phyloP scores from a whole-genome alignment of 2,329 filamentous ascomycete genomes.

The Fusarium sambucinum region DNA sequence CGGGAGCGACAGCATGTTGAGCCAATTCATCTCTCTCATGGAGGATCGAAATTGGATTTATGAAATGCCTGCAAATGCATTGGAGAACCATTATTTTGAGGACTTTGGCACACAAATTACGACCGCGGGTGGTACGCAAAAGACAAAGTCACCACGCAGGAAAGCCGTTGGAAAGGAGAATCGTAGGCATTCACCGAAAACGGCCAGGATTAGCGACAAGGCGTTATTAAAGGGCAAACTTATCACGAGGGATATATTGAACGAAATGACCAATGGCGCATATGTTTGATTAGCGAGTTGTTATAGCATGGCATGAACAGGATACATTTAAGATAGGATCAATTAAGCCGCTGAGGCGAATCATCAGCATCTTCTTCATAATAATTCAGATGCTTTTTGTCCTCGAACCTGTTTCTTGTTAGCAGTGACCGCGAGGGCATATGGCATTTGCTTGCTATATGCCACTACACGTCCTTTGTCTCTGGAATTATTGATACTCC shows the following conservation, averaged over 20 bases:
- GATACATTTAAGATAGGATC: constrained; percentile 20
- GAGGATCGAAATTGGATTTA: constrained; percentile 83
- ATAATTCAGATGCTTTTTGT: constrained; percentile 45
- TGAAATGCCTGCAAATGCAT: constrained; percentile 73
- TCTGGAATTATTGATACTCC: constrained; percentile 45
- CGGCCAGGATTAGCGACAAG: constrained; percentile 69
- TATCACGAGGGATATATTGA: constrained; percentile 81
- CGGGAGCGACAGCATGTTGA: constrained; percentile 80
- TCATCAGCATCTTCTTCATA: constrained; percentile 39
- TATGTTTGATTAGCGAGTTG: constrained; percentile 48
- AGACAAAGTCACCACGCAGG: constrained; percentile 49
- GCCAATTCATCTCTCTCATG: constrained; percentile 81
- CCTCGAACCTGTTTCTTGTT: constrained; percentile 51
- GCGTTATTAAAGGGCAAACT: constrained; percentile 74
- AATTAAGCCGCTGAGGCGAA: constrained; percentile 32
- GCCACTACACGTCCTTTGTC: constrained; percentile 64
- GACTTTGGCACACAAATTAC: constrained; percentile 65
- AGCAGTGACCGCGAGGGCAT: neutral
- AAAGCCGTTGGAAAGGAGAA: constrained; percentile 59
- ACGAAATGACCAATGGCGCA: constrained; percentile 70
- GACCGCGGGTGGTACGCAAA: constrained; percentile 48
- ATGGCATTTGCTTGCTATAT: constrained; percentile 58
- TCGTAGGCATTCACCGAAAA: constrained; percentile 63
- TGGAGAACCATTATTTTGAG: constrained; percentile 77
- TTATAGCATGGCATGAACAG: constrained; percentile 30